Base-by-base conservation (phyloP, 2,329 filamentous ascomycete genomes). In the Phialophora tarda region DNA sequence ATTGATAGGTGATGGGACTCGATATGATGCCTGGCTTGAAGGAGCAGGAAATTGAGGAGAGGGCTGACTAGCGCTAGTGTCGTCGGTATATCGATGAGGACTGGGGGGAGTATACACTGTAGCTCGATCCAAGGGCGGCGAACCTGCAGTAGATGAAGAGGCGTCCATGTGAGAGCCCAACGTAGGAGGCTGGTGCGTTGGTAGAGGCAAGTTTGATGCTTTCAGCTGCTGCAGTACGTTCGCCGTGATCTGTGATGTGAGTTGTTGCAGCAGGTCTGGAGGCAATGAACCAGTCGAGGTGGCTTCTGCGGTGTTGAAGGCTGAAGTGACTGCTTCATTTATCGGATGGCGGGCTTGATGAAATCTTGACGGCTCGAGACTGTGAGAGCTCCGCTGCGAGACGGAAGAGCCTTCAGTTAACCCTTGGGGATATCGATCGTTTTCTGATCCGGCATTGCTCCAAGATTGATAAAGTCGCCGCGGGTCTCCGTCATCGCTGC, bases 251-350 rank as follows among this genome's bases (percentile, higher is more conserved):
- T 87, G 83, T 32, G 72, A 70, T 7, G 72, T 74, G 70, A 89
- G 86, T 67, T 87, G 84, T 56, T 85, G 83, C 59, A 90, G 82
- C 24, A 89, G 78, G 7, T 87, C 84, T 1, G 86, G 86, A 59
- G 87, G 84, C 12, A 89, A 77, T 47, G 82, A 81, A 24, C 63
- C 64, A 65, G 79, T 80, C 8, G 82, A 78, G 8, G 81, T 76
- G 48, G 65, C 65, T 47, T 83, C 79, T 11, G 82, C 79, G 59
- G 82, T 81, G 71, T 84, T 79, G 66, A 86, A 85, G 10, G 85
- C 85, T 68, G 82, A 82, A 71, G 80, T 83, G 70, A 88, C 83
- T 38, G 85, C 86, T 71, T 86, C 84, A 71, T 84, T 83, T 70
- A 88, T 82, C 12, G 82, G 82, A 66, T 81, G 80, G 64, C 77